Evolutionary conservation across 1,284 basidiomycete species (phyloP), one percentile per base, ranked within the genome.

Genomic region (Irpex lacteus): DNA sequence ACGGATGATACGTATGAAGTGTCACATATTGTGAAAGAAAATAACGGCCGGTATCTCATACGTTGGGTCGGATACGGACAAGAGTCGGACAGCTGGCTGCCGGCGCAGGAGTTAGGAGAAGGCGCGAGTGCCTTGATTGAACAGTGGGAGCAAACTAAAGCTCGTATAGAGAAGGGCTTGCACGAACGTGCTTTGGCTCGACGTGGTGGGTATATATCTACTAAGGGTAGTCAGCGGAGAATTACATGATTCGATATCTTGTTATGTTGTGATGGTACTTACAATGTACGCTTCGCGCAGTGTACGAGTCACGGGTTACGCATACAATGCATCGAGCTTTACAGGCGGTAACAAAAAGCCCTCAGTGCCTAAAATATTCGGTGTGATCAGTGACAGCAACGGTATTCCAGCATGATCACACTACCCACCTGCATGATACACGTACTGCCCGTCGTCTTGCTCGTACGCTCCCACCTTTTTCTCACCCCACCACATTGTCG

Each of bases 31-130:
- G 72, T 78, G 21, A 68, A 69, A 18, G 73, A 78, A 66, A 71
- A 69, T 53, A 66, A 36, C 56, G 69, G 53, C 6, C 59, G 52
- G 18, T 83, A 80, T 63, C 70, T 80, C 26, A 77, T 84, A 4
- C 76, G 82, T 32, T 85, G 82, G 81, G 70, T 76, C 5, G 82
- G 81, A 4, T 85, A 79, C 63, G 76, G 75, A 0, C 80, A 80
- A 0, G 73, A 77, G 5, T 79, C 81, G 56, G 83, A 85, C 70
- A 80, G 77, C 1, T 82, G 81, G 81, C 74, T 81, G 65, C 62
- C 66, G 18, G 74, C 70, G 58, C 72, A 72, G 1, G 74, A 75
- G n/a, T 66, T 84, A 5, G 60, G 67, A 7, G 74, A 75, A 6
- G 69, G 68, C 15, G 76, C 81, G 1, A 66, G 68, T 0, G 64